Percentiles rank a stretch among this genome's conserved stretches.
Evolutionary conservation across 2,329 filamentous ascomycete species (phyloP).

Genomic region (Coniochaeta prunicola): DNA sequence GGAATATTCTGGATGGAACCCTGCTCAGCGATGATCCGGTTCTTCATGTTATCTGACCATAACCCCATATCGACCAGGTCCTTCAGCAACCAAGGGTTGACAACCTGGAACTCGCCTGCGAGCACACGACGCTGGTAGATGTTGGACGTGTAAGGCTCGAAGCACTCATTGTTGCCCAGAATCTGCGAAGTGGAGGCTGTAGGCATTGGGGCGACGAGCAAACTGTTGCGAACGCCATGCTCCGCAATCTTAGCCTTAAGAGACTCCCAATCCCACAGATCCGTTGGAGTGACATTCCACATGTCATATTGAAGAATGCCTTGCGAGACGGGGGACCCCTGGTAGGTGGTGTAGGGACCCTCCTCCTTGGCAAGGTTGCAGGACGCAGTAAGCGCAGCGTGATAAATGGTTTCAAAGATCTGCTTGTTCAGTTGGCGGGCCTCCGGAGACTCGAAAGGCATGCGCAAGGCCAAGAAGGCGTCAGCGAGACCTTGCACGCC

Average conservation of each 20-base stretch:
- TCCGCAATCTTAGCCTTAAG: conserved; percentile 89
- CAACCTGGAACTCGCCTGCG: conserved; percentile 97
- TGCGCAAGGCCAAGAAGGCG: conserved; percentile 91
- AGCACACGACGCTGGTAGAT: conserved; percentile 98
- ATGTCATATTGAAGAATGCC: conserved; percentile 97
- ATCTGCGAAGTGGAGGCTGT: conserved; percentile 97
- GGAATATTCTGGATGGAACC: conserved; percentile 95
- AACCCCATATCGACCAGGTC: conserved; percentile 96
- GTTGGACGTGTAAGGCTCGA: conserved; percentile 99
- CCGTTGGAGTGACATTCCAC: conserved; percentile 90
- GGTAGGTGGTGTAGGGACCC: conserved; percentile 82
- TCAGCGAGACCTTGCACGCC: conserved; percentile 97
- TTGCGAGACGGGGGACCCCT: conserved; percentile 89
- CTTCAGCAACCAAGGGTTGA: conserved; percentile 98
- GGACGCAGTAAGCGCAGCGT: conserved; percentile 85
- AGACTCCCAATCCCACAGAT: conserved; percentile 92
- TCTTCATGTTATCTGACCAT: conserved; percentile 99
- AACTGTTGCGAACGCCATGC: conserved; percentile 89
- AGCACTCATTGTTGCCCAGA: conserved; percentile 98
- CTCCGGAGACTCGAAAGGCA: conserved; percentile 95
- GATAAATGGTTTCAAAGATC: conserved; percentile 99
- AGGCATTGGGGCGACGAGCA: conserved; percentile 94
- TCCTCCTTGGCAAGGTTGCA: conserved; percentile 76
- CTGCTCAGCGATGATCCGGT: conserved; percentile 95
- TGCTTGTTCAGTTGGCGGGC: conserved; percentile 92